Base-by-base conservation (phyloP, 2,329 filamentous ascomycete species). In the Aspergillus aculeatus region DNA sequence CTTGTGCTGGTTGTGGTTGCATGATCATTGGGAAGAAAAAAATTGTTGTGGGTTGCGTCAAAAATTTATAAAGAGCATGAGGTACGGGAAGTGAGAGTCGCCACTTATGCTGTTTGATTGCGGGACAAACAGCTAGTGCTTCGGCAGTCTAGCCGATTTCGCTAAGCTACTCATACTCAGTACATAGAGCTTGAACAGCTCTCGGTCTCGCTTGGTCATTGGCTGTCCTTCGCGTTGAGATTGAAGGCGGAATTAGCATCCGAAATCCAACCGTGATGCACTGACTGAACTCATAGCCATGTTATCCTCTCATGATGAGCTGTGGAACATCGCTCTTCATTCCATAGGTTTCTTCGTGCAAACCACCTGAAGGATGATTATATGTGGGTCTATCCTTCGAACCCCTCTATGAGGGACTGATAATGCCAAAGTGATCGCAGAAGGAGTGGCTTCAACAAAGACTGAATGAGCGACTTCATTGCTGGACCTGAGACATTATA, bases 21-120 rank as follows among this genome's bases (percentile, higher is more conserved):
- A 66, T 66, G 62, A 60, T 59, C 53, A 48, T 59, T 53, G 57
- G 54, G 54, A 52, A 41, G 60, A 62, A 64, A 66, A 68, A 65
- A 62, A 54, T 59, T 62, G 50, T 63, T 68, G 67, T 68, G 66
- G 62, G 64, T 38, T 50, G 41, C 47, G 54, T 44, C 35, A 52
- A 55, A 57, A 57, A 60, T 67, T 67, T 67, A 67, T 64, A 66
- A 32, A 52, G 41, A 57, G 50, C 51, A 48, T 32, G 21, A 48
- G 32, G 56, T 56, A 65, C 65, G 66, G 66, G 38, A 58, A 55
- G 57, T 57, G 61, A 54, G 10, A 16, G 24, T 14, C 24, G 47
- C 58, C 61, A 60, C 26, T 23, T 47, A 41, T 26, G 66, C 52
- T 62, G 66, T 67, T 68, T 68, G 66, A 50, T 55, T 44, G n/a